Base-by-base conservation (phyloP, 495 filamentous ascomycete species). In the Neurospora cerealis region DNA sequence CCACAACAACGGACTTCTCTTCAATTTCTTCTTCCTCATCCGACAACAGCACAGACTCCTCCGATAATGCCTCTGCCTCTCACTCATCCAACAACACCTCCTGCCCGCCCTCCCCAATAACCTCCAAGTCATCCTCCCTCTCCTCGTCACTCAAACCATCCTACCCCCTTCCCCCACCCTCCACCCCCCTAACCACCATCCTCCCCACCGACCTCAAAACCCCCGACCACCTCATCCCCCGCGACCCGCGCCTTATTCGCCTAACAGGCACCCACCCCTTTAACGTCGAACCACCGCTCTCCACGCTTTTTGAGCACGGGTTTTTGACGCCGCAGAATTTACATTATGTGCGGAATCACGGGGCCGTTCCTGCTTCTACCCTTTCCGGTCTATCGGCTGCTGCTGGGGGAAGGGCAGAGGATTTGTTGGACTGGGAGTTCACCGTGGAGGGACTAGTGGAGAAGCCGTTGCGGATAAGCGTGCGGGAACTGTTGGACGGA, bases 341-440 rank as follows among this genome's bases (percentile, higher is more conserved):
- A 2, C 96, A 97, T 83, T 98, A 96, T 80, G 95, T 98, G n/a
- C 84, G 95, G 74, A 98, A 98, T 73, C 95, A 98, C 86, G 95
- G 95, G 10, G 86, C 92, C 0, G 95, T 98, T 7, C 95, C 95
- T 4, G 80, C 87, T 36, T 93, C 97, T 9, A 84, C 85, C 9
- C 93, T 97, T 76, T 84, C 88, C 40, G 44, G 11, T 15, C 11
- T 28, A 2, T 15, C 21, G 4, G 2, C n/a, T 4, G 21, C 10
- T 54, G 9, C n/a, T 11, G n/a, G n/a, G 9, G 21, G n/a, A 54
- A 13, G 8, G 9, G 21, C 19, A 4, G 24, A 60, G 2, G 89
- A 92, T 7, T 88, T 94, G 69, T 88, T 89, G 70, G 86, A 91
- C 77, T 98, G 95, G 95, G 88, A 93, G 72, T 91, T 98, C 72